These are phyloP conservation scores for Salix caprea DNA, from an alignment of 345 rosid genomes.

Conservation along the genomic window DNA sequence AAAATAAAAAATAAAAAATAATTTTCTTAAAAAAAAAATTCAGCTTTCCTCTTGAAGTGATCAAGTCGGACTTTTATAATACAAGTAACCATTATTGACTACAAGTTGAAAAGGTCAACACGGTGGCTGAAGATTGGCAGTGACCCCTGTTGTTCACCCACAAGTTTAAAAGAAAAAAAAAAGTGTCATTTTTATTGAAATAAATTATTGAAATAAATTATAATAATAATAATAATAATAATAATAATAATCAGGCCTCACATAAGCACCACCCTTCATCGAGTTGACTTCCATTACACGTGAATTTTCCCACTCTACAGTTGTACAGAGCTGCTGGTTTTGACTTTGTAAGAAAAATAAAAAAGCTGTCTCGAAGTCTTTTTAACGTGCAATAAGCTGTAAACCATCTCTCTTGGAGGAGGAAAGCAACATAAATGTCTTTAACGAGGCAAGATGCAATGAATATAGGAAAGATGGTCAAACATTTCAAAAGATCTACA, in stretches of 20 bases:
- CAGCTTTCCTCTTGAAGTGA: too few species aligned
- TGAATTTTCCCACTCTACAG: not conserved
- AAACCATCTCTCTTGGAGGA: not conserved
- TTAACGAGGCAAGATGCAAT: not conserved
- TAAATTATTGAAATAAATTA: too few species aligned
- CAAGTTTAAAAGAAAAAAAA: not conserved
- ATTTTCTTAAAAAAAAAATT: too few species aligned
- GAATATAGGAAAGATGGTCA: not conserved
- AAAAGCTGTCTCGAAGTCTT: not conserved
- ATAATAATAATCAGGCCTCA: not conserved
- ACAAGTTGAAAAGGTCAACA: not conserved
- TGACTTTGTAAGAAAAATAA: not conserved
- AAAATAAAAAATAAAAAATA: too few species aligned
- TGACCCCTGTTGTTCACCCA: not conserved
- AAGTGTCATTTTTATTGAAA: not conserved
- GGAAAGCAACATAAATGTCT: not conserved
- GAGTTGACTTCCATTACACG: not conserved
- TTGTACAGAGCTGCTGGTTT: not conserved
- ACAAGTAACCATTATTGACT: not conserved
- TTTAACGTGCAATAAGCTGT: conserved; percentile 1
- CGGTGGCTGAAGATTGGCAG: not conserved
- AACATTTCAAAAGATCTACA: not conserved
- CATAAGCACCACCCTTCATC: not conserved
- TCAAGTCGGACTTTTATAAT: too few species aligned
- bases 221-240: too few species aligned